Base-by-base conservation (phyloP, 495 filamentous ascomycete species). In the Tuber melanosporum region DNA sequence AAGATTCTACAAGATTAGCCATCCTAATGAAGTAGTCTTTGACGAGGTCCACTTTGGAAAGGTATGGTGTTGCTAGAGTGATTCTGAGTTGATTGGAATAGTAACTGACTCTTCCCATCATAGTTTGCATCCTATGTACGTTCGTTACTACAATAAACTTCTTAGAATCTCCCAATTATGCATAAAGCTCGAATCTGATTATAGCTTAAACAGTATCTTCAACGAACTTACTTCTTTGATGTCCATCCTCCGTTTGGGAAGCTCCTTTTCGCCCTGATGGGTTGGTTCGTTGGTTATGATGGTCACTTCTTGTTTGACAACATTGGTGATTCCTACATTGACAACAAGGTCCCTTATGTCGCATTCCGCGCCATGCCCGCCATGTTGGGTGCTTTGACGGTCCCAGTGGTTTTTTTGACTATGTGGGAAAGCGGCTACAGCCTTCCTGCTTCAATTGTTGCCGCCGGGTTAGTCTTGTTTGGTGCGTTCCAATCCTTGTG, bases 391-490 rank as follows among this genome's bases (percentile, higher is more conserved):
- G 91, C 96, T 73, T 86, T 98, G 78, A 98, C 96, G 1, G 93
- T 99, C 70, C 91, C 95, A n/a, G 92, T 94, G 32, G 91, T 93
- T 22, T 99, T 95, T 85, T 84, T 96, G 85, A 98, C 97, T 80
- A 99, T 99, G 95, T 98, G 95, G 95, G 95, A 99, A 85, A 97
- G 94, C 19, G 96, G 94, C 73, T 99, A 98, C 82, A 96, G 94
- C 66, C 86, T 99, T 32, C 95, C 95, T 7, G 96, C 95, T 73
- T 96, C 92, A 83, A 87, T 98, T 62, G 86, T 97, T 77, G 92
- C 95, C 41, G 90, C 96, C 14, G 91, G 92, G 43, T 87, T 99
- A 43, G 88, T 99, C 77, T 90, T 99, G 52, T 93, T 99, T 83
- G 82, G 82, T 83, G 80, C 41, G 74, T 49, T 71, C 17, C 9